Base-by-base conservation (phyloP, 2,329 filamentous ascomycete genomes). In the Xylariaceae sp. region DNA sequence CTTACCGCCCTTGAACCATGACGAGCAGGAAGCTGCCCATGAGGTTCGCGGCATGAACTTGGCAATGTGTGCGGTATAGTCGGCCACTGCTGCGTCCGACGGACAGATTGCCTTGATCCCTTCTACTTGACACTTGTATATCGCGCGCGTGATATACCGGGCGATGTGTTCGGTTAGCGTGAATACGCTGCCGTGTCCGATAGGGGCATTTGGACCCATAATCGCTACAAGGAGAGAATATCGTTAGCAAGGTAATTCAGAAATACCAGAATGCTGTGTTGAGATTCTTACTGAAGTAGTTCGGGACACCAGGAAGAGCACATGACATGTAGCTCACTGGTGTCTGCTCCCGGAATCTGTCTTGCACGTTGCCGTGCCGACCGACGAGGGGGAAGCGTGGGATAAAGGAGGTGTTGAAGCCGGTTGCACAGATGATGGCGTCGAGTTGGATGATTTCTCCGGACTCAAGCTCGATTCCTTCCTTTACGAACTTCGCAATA, bases 341-440 rank as follows among this genome's bases (percentile, higher is more conserved):
- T 2, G 71, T 71, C 48, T 75, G 72, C 4, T 71, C 62, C 48
- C 65, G 67, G 79, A 81, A 82, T 13, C 67, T 72, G 44, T 82
- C 77, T 61, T 80, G 79, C 37, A 84, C 73, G 61, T 82, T 79
- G 15, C 79, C 80, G n/a, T 74, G 66, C 18, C 76, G 73, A 8
- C 79, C 80, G 4, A 79, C 68, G 15, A 83, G 69, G 0, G 80
- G 80, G 61, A 82, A 83, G 0, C 77, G 74, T 2, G 81, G 80
- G 6, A 74, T 68, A 67, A 82, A 83, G 1, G 78, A 80, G 4
- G 77, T 78, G 64, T 84, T 77, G 65, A 83, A 84, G 1, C 82
- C 81, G 0, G 81, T 84, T n/a, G 82, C 82, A 60, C 81, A 83
- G 52, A 86, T 74, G 18, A 86, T 78, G 10, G 76, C 76, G 65